Conservation (phyloP, 129 eudicot genomes). For the Tanacetum coccineum region DNA sequence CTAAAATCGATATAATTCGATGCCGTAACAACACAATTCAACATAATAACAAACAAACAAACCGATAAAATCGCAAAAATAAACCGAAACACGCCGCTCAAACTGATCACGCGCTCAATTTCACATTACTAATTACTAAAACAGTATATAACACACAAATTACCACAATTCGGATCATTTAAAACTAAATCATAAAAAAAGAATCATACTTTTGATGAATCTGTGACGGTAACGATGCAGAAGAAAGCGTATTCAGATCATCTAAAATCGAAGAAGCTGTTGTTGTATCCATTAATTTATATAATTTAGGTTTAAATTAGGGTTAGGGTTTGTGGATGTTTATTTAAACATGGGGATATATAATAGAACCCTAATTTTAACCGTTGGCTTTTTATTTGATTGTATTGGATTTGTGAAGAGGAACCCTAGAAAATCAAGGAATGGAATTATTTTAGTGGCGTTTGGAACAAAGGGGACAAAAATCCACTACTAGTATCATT, state of each 20-base stretch:
- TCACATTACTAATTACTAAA: no score
- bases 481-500: no score
- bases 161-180: conserved; percentile 6
- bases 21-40: conserved; percentile 12
- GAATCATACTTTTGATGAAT: conserved; percentile 34
- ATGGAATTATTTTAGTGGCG: no score
- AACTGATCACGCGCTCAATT: no score
- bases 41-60: not conserved
- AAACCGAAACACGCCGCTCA: not conserved
- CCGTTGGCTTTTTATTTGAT: no score
- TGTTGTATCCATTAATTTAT: conserved; percentile 31
- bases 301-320: not conserved
- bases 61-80: not conserved
- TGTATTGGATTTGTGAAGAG: no score
- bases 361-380: no score
- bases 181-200: not conserved
- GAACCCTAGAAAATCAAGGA: no score
- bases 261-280: conserved; percentile 27
- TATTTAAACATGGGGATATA: no score
- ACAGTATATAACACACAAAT: not conserved
- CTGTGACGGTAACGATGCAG: conserved; percentile 31
- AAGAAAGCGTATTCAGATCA: conserved; percentile 38
- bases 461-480: no score
- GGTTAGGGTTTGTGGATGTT: conserved; percentile 4
- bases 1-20: not conserved